These are phyloP conservation scores for sorghum (Sorghum bicolor) DNA, from an alignment of 176 grass and related monocot species.

Conservation along the genomic window Sorghum_bicolor_NCBIv3 NC_012878.2:48040001-48040500, in stretches of 20 bases:
- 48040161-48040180: background rate
- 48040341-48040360: background rate
- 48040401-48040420: slow-evolving; percentile 85
- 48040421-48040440: slow-evolving; percentile 91
- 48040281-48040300: background rate
- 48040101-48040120: background rate
- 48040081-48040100: background rate
- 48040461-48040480: slow-evolving; percentile 95
- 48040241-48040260: background rate
- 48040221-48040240: background rate
- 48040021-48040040: background rate
- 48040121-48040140: background rate
- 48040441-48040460: slow-evolving; percentile 96
- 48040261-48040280: background rate
- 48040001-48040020: background rate
- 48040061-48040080: background rate
- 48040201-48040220: background rate
- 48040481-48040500: slow-evolving; percentile 97
- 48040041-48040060: background rate
- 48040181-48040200: background rate
- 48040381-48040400: slow-evolving; percentile 42
- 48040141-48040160: background rate
- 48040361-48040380: slow-evolving; percentile 4
- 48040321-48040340: background rate
- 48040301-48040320: background rate